Conservation (phyloP, 768 basidiomycete genomes). For the Tricholomella constricta region DNA sequence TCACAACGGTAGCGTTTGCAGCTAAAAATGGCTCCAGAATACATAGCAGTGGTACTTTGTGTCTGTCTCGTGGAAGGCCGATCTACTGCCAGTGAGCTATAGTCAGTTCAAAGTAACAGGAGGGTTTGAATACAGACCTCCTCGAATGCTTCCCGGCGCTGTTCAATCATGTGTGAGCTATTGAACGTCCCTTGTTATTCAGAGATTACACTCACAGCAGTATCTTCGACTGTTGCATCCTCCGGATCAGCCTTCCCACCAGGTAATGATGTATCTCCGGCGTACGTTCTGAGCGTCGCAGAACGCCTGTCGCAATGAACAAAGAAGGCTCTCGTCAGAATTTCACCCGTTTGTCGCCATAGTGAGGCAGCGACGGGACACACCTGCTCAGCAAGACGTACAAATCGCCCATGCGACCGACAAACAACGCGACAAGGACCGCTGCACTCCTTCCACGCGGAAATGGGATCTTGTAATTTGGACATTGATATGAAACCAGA, state of each 20-base stretch:
- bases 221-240: conserved; percentile 73
- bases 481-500: conserved; percentile 49
- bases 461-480: conserved; percentile 40
- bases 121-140: conserved; percentile 53
- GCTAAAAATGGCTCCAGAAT: conserved; percentile 79
- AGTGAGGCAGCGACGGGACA: too few species aligned
- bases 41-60: conserved; percentile 74
- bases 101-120: conserved; percentile 1
- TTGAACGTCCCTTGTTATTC: background rate
- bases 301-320: conserved; percentile 56
- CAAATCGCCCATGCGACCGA: conserved; percentile 80
- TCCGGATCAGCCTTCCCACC: conserved; percentile 78
- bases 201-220: conserved; percentile 60
- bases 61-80: conserved; percentile 73
- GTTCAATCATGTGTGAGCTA: conserved; percentile 24
- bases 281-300: conserved; percentile 69
- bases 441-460: conserved; percentile 69
- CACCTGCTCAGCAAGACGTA: conserved; percentile 85
- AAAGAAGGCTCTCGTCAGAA: background rate
- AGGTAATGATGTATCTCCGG: conserved; percentile 87
- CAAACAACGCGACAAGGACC: conserved; percentile 82
- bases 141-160: conserved; percentile 90
- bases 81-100: conserved; percentile 58
- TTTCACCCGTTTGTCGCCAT: background rate
- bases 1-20: conserved; percentile 72